These are phyloP conservation scores for Crithidia bombi DNA, from an alignment of 208 protist species.

Conservation along the genomic window DNA sequence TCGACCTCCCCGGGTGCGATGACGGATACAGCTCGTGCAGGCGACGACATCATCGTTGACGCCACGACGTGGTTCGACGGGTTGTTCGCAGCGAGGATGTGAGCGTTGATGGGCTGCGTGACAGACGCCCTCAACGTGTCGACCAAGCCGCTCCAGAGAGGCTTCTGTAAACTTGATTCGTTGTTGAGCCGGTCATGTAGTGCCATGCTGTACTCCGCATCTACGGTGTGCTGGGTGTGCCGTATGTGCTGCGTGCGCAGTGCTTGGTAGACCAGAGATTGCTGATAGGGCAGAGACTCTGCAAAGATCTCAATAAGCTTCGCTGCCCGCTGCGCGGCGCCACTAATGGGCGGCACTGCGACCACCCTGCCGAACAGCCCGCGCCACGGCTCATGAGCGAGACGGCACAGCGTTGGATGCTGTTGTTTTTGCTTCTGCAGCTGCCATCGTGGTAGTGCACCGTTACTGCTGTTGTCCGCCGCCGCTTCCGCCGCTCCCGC, in stretches of 20 bases:
- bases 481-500: no score
- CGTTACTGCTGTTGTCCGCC: background rate
- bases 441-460: no score
- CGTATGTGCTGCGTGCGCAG: background rate
- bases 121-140: background rate
- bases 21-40: background rate
- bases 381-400: constrained; percentile 32
- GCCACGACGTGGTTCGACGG: background rate
- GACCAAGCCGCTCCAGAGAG: background rate
- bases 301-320: constrained; percentile 1
- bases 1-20: background rate
- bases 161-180: background rate
- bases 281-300: constrained; percentile 18
- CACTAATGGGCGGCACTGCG: constrained; percentile 28
- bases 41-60: background rate
- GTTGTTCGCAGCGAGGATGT: background rate
- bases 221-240: background rate
- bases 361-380: constrained; percentile 13
- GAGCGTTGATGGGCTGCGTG: background rate
- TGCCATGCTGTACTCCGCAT: background rate
- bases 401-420: constrained; percentile 8
- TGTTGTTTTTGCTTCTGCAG: background rate
- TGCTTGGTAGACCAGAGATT: constrained; percentile 8
- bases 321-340: constrained; percentile 17
- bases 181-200: background rate